Percentiles rank a stretch among this genome's conserved stretches.
Conservation (phyloP, 2,329 filamentous ascomycete genomes). For the Alternaria arbusti region DNA sequence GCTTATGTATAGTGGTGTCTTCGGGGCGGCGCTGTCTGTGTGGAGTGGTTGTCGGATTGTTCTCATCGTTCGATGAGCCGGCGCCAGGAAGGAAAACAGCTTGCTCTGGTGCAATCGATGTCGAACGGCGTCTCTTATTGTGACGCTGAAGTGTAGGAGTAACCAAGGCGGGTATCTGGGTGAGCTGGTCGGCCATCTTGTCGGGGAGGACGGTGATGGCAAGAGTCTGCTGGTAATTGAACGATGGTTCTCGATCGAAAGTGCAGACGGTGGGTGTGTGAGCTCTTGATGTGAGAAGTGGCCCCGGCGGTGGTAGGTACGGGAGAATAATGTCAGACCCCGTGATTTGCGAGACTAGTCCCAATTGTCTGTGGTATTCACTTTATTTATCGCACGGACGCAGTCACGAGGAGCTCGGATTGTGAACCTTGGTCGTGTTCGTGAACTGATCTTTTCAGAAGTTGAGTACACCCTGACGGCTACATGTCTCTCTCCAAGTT, state of each 20-base stretch:
- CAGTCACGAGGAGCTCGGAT: neutral
- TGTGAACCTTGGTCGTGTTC: no score
- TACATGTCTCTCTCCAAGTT: neutral
- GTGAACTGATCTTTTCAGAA: neutral
- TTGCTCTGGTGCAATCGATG: neutral
- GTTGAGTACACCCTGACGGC: neutral
- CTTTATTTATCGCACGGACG: fast-evolving
- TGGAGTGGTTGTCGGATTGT: neutral
- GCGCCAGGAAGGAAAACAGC: neutral
- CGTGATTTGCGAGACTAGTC: neutral
- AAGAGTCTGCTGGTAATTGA: no score
- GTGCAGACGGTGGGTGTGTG: neutral
- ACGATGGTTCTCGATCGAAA: neutral
- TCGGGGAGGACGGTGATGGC: neutral
- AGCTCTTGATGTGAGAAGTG: neutral
- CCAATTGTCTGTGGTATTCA: neutral
- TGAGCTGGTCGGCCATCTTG: neutral
- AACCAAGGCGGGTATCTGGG: no score
- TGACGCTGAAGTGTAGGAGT: neutral
- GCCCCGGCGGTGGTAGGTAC: no score
- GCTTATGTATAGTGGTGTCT: neutral
- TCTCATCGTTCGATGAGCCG: neutral
- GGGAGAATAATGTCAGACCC: neutral
- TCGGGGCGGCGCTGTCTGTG: neutral
- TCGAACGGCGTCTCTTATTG: neutral